Evolutionary conservation across 148 eudicot genomes (phyloP), one percentile per base, ranked within the genome.

Genomic region (Selenicereus undatus): DNA sequence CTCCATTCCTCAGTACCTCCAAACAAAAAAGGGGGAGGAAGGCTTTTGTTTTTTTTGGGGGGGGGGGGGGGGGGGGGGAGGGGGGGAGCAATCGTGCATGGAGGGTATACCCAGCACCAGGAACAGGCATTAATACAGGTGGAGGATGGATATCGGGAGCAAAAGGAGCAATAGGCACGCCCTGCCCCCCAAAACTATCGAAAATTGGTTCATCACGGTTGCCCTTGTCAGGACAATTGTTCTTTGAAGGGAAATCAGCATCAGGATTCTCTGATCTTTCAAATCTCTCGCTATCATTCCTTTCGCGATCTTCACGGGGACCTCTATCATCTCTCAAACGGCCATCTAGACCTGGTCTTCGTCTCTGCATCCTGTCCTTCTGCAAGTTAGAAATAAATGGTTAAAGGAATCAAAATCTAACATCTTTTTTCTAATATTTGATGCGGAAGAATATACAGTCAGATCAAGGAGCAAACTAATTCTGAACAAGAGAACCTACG

Each of bases 71-170:
- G 65, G 65, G 65, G 24, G 65, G 65, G 65, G 65, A 26, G 65
- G 22, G 0, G n/a, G 65, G 17, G n/a, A 22, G n/a, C 9, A 52
- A 8, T 7, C 29, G 1, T 64, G 69, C 13, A 24, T 4, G 4
- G 18, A 66, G 18, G 58, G 77, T 84, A 83, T 83, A 96, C 99
- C 99, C 99, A 82, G 98, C 99, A 78, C 99, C 99, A 81, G 99
- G 99, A 76, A 97, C 97, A 72, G 98, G 99, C 98, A 97, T 97
- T 71, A 97, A 84, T 22, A 97, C 91, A 76, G 98, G 92, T 30
- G 95, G 97, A 18, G 98, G 95, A 8, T 92, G 85, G 39, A 97
- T 94, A 85, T 97, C 99, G 65, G 97, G 81, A 72, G 90, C 76
- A 86, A 92, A 97, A 48, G 94, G 81, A 78, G 90, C 87, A 85